Base-by-base conservation (phyloP, 176 grass and related monocot genomes). In the Panicum miliaceum region DNA sequence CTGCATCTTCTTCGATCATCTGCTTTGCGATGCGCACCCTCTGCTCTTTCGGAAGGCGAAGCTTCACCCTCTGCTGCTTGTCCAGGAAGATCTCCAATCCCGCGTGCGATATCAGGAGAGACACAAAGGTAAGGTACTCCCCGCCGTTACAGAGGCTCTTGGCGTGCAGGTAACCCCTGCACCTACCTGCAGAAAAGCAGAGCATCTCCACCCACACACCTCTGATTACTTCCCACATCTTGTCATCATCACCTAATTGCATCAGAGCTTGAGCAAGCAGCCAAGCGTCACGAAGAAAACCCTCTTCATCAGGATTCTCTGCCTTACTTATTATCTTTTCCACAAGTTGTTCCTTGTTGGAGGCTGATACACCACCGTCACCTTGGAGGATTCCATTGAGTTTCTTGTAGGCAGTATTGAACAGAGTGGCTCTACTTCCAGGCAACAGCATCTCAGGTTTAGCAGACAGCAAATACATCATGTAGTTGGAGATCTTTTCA, bases 151-250 rank as follows among this genome's bases (percentile, higher is more conserved):
- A 42, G 1, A 52, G 45, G 46, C 20, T 16, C 0, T 38, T 69
- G 4, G 51, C n/a, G 0, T 56, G 51, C n/a, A 58, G 41, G 61
- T 34, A 82, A 7, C 80, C 80, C 54, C 79, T 15, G 36, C 65
- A 57, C 16, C 50, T 81, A 11, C 36, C 35, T 0, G 65, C 79
- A 4, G 80, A 43, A 41, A 81, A 70, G 35, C 64, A 81, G 13
- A 67, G 64, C 64, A 67, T 67, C 64, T 67, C 64, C 20, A 59
- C 8, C 66, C 80, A 71, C 3, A 82, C 66, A 2, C 36, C 51
- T 59, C 13, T 53, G 10, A 58, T 71, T 26, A 82, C 29, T 0
- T 20, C 18, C 37, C 66, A 82, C 66, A 69, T 81, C 37, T 40
- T 56, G 2, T 41, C 6, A 16, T 58, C 61, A 16, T 22, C 16